Percentiles rank a stretch among this genome's conserved stretches.
These are phyloP conservation scores for Cryomyces minteri DNA, from an alignment of 495 filamentous ascomycete genomes.

Conservation along the genomic window DNA sequence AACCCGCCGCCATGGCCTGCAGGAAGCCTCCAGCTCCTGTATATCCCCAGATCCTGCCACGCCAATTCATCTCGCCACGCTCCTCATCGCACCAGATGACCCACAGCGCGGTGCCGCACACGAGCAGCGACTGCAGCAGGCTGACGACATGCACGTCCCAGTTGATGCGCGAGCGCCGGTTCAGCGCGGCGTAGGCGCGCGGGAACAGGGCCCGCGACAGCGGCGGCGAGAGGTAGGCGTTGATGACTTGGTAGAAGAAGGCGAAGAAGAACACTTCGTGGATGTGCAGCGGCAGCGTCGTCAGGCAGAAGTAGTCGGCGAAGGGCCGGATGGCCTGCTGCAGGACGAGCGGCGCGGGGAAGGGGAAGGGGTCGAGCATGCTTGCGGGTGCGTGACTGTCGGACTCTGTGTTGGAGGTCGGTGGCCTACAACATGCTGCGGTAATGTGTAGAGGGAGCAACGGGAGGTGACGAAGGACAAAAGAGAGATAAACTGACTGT, in stretches of 20 bases:
- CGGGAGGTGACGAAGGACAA: no score
- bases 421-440: no score
- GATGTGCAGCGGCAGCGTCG: constrained; percentile 63
- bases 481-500: no score
- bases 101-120: constrained; percentile 64
- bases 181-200: constrained; percentile 47
- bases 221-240: constrained; percentile 51
- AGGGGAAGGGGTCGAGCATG: constrained; percentile 58
- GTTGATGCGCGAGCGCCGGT: constrained; percentile 54
- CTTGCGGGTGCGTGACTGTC: no score
- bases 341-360: constrained; percentile 35
- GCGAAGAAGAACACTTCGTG: constrained; percentile 73
- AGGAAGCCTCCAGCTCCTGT: constrained; percentile 67
- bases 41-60: constrained; percentile 80
- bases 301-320: constrained; percentile 39
- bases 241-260: constrained; percentile 57
- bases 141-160: constrained; percentile 97
- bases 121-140: constrained; percentile 65
- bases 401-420: no score
- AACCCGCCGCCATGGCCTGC: constrained; percentile 73
- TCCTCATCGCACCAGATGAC: constrained; percentile 67
- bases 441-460: no score
- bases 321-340: constrained; percentile 33
- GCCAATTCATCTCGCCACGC: constrained; percentile 47
- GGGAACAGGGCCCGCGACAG: constrained; percentile 55